Conservation (phyloP, 306 rosid species). For the Luffa aegyptiaca region DNA sequence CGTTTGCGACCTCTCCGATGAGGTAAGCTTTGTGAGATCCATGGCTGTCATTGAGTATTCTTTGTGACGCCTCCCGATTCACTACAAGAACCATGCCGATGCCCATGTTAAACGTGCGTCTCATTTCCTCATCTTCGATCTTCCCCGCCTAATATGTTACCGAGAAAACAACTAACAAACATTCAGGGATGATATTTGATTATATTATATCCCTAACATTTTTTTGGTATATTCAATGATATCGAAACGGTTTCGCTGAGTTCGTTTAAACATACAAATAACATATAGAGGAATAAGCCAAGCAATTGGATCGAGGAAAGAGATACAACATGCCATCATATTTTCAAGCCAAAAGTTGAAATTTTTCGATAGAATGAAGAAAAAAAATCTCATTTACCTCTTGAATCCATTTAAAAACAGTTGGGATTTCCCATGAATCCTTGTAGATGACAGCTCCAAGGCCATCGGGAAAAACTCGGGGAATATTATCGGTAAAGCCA, state of each 20-base stretch:
- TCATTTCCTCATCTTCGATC: conserved; percentile 63
- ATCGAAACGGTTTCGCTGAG: neutral
- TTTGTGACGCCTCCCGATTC: conserved; percentile 39
- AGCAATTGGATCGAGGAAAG: neutral
- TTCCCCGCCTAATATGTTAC: conserved; percentile 52
- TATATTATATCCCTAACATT: neutral
- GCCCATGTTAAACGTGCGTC: conserved; percentile 85
- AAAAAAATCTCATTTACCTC: conserved; percentile 44
- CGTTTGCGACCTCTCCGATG: conserved; percentile 58
- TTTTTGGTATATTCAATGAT: neutral
- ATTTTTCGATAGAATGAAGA: neutral
- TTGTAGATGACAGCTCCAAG: conserved; percentile 57
- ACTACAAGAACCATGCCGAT: conserved; percentile 86
- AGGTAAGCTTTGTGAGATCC: conserved; percentile 29
- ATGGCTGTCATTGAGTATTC: conserved; percentile 32
- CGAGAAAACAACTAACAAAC: neutral
- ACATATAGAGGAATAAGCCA: neutral
- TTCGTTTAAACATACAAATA: neutral
- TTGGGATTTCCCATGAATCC: conserved; percentile 61
- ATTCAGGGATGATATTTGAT: neutral
- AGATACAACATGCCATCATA: neutral
- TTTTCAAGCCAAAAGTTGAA: neutral
- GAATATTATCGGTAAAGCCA: conserved; percentile 88
- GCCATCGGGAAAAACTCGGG: conserved; percentile 78
- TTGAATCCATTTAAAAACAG: conserved; percentile 82